These are phyloP conservation scores for Sclerospora graminicola DNA, from an alignment of 352 stramenopile species.

Conservation along the genomic window DNA sequence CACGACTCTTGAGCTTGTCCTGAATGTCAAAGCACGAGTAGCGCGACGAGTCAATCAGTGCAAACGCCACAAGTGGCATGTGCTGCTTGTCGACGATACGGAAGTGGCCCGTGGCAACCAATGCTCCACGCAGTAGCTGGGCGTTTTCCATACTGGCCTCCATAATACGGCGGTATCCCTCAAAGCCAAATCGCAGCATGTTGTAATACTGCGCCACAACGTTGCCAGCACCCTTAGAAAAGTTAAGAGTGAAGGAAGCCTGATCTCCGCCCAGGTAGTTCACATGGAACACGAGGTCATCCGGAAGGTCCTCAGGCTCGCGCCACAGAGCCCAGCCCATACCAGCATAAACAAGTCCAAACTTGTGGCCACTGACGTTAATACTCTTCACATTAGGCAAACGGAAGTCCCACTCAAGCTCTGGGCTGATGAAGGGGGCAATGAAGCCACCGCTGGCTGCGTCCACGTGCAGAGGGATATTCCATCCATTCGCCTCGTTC, in stretches of 20 bases:
- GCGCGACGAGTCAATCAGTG: conserved; percentile 64
- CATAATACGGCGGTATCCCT: conserved; percentile 86
- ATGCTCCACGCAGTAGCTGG: conserved; percentile 53
- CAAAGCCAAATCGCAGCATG: conserved; percentile 85
- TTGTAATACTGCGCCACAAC: conserved; percentile 91
- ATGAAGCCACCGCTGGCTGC: conserved; percentile 88
- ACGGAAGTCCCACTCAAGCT: conserved; percentile 86
- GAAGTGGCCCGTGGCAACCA: conserved; percentile 80
- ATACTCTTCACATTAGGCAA: conserved; percentile 89
- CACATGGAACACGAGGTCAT: conserved; percentile 86
- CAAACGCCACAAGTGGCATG: conserved; percentile 86
- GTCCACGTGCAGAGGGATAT: conserved; percentile 86
- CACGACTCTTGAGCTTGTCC: conserved; percentile 77
- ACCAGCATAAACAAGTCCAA: conserved; percentile 88
- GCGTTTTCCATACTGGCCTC: conserved; percentile 86
- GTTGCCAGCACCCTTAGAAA: conserved; percentile 85
- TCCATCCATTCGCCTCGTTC: conserved; percentile 80
- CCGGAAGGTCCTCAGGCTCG: conserved; percentile 66
- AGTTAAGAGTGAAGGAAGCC: conserved; percentile 90
- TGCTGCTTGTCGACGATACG: conserved; percentile 85
- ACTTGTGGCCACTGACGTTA: conserved; percentile 92
- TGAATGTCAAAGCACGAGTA: conserved; percentile 88
- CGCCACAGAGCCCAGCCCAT: conserved; percentile 90
- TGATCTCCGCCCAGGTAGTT: conserved; percentile 89
- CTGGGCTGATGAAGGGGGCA: conserved; percentile 83